Base-by-base conservation (phyloP, 148 eudicot genomes). In the Vaccinium macrocarpon region DNA sequence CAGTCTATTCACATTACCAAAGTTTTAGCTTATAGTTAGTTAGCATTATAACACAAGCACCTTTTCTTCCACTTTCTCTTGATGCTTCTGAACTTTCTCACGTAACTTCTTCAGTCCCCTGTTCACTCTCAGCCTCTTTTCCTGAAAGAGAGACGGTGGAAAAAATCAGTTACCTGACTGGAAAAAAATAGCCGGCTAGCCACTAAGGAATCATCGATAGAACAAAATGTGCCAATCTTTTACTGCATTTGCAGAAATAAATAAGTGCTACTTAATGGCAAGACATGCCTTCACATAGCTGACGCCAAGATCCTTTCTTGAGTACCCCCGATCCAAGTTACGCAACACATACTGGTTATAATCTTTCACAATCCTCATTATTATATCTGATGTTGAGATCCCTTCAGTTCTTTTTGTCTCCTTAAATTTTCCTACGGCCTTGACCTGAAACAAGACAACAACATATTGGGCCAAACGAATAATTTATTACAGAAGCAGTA, bases 261-360 rank as follows among this genome's bases (percentile, higher is more conserved):
- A 15, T 5, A 13, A 82, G n/a, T 27, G 62, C 25, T 49, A 42
- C 25, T n/a, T n/a, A 13, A 70, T 50, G 78, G 21, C 73, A 70
- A 81, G 74, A 49, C 84, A 73, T 90, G 79, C 97, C 97, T 92
- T 93, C 81, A 93, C 94, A 88, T 89, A 93, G 90, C 95, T 92
- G 74, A 93, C 88, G 64, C 91, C 91, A 81, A 93, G 95, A 61
- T 93, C 94, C 90, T 89, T 93, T 90, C 97, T 92, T 25, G 97
- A 91, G 86, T 92, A 93, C 59, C 97, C 95, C 18, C 97, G 92
- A 84, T 90, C 92, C 90, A 93, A 90, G 86, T 93, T 93, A 38
- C 95, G 95, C 93, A 93, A 87, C 79, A 93, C 97, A 90, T 92
- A 93, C 61, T 92, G 87, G 84, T 93, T 93, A 80, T 93, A 93